phyloP scores from a whole-genome alignment of 2,329 filamentous ascomycete species.

The Botrytis fragariae region DNA sequence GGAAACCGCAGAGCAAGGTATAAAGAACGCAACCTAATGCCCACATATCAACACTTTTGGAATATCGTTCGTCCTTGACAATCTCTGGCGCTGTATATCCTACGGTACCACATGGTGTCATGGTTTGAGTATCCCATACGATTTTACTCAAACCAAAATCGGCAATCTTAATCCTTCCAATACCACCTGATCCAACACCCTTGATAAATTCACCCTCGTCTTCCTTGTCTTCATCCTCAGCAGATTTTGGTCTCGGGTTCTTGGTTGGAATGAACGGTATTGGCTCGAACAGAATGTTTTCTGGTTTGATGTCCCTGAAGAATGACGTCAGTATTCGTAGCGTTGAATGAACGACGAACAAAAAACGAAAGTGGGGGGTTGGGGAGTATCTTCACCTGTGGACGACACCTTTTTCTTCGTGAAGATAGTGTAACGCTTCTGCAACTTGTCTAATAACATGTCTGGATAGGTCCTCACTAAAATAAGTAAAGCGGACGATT shows the following conservation, averaged over 20 bases:
- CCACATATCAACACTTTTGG: constrained; percentile 99
- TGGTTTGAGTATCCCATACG: constrained; percentile 96
- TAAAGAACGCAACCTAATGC: constrained; percentile 95
- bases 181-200: constrained; percentile 81
- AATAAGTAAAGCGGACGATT: constrained; percentile 96
- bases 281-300: constrained; percentile 92
- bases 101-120: constrained; percentile 98
- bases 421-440: constrained; percentile 88
- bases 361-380: background rate
- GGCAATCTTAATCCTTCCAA: constrained; percentile 94
- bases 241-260: constrained; percentile 73
- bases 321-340: constrained; percentile 39
- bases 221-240: constrained; percentile 94
- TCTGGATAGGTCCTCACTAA: constrained; percentile 90
- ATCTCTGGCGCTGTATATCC: constrained; percentile 98
- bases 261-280: constrained; percentile 78
- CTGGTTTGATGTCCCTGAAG: constrained; percentile 94
- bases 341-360: constrained; percentile 11
- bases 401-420: constrained; percentile 92
- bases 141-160: constrained; percentile 98
- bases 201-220: constrained; percentile 92
- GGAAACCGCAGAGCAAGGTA: constrained; percentile 94
- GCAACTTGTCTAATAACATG: constrained; percentile 96
- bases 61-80: constrained; percentile 97
- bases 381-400: constrained; percentile 69